Evolutionary conservation across 169 alveolate species (phyloP), one percentile per base, ranked within the genome.

Genomic region (Nephromyces sp.): DNA sequence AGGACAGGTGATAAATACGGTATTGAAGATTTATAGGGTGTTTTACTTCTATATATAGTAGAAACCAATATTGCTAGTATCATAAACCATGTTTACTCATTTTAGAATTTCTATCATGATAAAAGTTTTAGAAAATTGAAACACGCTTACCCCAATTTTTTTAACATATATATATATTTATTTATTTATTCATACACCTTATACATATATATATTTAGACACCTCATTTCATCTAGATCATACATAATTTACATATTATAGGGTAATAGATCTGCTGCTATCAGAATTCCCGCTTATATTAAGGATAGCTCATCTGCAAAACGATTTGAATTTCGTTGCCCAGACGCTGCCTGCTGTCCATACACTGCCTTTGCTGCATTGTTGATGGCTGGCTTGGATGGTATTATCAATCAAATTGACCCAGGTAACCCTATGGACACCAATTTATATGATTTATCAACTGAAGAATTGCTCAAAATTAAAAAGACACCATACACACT

Each of bases 341-440:
- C 93, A 2, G 93, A 87, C 75, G 79, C 81, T 33, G 78, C 87
- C 30, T 72, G 87, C 32, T 86, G 89, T 34, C 87, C 90, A 5
- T 85, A 87, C 75, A 62, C 86, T 32, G 82, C 84, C 32, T 74
- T 86, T 8, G 84, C 93, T 5, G 90, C 93, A 62, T 78, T 85
- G 43, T 74, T 86, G 68, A 77, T 86, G 75, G 93, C 93, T n/a
- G 93, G 92, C 3, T 67, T 81, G 70, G 93, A 87, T 72, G 93
- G 93, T 6, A 81, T 87, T 6, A 31, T 29, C 35, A 66, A n/a
- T n/a, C 70, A 77, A 65, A 52, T 83, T 34, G 72, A 64, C 8
- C 89, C 87, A 8, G 71, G 71, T 24, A 35, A 34, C 27, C 74
- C 80, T 24, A 32, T 25, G 15, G 80, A 74, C 15, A 62, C 35